A percentile compares a stretch with the other conserved stretches of the same genome.
Conservation (phyloP, 768 basidiomycete species). For the Termitomyces sp. region DNA sequence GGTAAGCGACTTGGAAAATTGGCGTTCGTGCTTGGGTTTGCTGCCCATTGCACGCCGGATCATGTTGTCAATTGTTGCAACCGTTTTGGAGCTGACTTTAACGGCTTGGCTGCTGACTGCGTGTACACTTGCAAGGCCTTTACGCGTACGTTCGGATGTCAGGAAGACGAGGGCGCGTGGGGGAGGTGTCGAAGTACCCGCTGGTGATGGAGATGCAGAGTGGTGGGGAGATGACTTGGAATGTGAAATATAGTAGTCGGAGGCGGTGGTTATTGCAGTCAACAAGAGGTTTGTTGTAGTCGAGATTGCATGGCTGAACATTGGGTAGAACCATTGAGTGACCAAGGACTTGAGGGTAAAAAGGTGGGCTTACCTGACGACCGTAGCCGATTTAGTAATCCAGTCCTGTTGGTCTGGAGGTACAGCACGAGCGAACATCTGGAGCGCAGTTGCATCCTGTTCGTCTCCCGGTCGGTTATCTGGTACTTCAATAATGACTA, state of each 20-base stretch:
- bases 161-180: slow-evolving; percentile 53
- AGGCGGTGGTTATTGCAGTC: slow-evolving; percentile 57
- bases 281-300: slow-evolving; percentile 60
- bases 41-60: slow-evolving; percentile 54
- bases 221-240: slow-evolving; percentile 48
- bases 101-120: slow-evolving; percentile 63
- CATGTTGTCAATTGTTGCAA: slow-evolving; percentile 56
- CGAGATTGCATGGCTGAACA: slow-evolving; percentile 60
- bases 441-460: slow-evolving; percentile 38
- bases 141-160: slow-evolving; percentile 54
- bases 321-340: neutral
- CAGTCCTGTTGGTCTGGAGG: slow-evolving; percentile 69
- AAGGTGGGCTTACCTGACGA: slow-evolving; percentile 52
- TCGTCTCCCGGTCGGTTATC: slow-evolving; percentile 35
- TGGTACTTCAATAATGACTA: slow-evolving; percentile 72
- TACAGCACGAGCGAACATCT: slow-evolving; percentile 57
- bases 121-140: slow-evolving; percentile 58
- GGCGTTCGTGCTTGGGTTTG: slow-evolving; percentile 29
- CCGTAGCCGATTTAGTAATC: slow-evolving; percentile 58
- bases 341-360: too few relatives aligned
- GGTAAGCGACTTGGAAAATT: slow-evolving; percentile 3
- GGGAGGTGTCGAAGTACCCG: slow-evolving; percentile 22
- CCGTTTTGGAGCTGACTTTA: slow-evolving; percentile 59
- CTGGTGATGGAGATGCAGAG: slow-evolving; percentile 12
- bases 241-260: slow-evolving; percentile 57